These are phyloP conservation scores for Xylaria cubensis DNA, from an alignment of 495 filamentous ascomycete species.

Conservation along the genomic window DNA sequence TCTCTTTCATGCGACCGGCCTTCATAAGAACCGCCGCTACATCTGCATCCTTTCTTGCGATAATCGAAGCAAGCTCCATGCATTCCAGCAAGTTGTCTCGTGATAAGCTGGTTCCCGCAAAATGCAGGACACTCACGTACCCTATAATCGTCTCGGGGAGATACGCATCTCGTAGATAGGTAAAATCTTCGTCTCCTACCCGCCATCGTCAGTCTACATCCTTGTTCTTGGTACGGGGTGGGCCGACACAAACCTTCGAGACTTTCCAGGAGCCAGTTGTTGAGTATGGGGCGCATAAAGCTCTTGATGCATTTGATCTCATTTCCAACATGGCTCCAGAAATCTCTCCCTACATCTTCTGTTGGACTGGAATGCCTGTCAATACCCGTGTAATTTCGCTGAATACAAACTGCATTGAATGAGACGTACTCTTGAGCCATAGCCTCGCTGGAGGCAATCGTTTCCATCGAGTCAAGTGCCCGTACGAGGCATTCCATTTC, in stretches of 20 bases:
- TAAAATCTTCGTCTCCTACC: conserved; percentile 50
- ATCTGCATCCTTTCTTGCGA: conserved; percentile 70
- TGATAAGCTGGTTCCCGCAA: conserved; percentile 66
- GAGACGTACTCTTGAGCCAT: conserved; percentile 50
- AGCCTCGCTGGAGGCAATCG: conserved; percentile 52
- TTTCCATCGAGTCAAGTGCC: conserved; percentile 70
- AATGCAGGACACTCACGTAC: conserved; percentile 77
- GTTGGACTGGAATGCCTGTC: conserved; percentile 32
- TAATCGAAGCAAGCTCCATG: conserved; percentile 75
- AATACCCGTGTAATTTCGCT: conserved; percentile 9
- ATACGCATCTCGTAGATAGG: conserved; percentile 70
- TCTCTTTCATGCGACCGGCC: conserved; percentile 74
- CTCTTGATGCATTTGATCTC: conserved; percentile 50
- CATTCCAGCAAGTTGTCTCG: conserved; percentile 72
- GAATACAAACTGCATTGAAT: not conserved
- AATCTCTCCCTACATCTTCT: conserved; percentile 47
- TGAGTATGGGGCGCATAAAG: conserved; percentile 53
- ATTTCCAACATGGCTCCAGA: conserved; percentile 49
- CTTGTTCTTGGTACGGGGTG: not conserved
- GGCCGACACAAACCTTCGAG: conserved; percentile 41
- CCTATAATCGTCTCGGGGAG: conserved; percentile 82
- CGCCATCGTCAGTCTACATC: conserved; percentile 2
- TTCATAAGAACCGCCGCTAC: conserved; percentile 69
- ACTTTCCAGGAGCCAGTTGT: conserved; percentile 49
- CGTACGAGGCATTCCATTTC: conserved; percentile 75